Base-by-base conservation (phyloP, 495 filamentous ascomycete genomes). In the Tuber borchii region DNA sequence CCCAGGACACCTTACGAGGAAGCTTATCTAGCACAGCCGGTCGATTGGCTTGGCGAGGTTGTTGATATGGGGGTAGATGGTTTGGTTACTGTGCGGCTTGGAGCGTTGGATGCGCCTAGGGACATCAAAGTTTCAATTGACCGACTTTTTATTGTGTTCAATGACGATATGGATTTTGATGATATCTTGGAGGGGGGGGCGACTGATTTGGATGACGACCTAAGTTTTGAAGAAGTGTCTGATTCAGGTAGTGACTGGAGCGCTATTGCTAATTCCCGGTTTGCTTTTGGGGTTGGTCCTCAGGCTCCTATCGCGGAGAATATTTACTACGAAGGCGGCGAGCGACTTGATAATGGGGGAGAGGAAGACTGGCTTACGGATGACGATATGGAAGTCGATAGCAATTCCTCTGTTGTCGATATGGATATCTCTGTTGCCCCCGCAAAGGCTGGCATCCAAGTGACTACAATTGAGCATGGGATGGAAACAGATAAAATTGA, bases 11-110 rank as follows among this genome's bases (percentile, higher is more conserved):
- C 75, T 45, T 68, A 40, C 34, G 76, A 78, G 61, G 72, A 82
- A 19, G 71, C 65, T 42, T 81, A 81, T 61, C 70, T 74, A 22
- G 44, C 80, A 37, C 71, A 75, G 9, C 80, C 78, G 1, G 71
- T 83, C 22, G 84, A 87, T 44, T 90, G 88, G 85, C 79, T 90
- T 75, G 90, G 89, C 6, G 87, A 89, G 76, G 83, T 91, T 37
- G 83, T 90, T 19, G 85, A 88, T 70, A 83, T 88, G 12, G 84
- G 85, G 40, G 78, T 87, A 19, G 87, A 90, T 80, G 90, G 90
- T 1, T 79, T 83, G 7, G 78, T 90, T 10, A 87, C 84, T 2
- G 85, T 91, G 46, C 85, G 89, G 37, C 83, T 91, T 68, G 87
- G 87, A 20, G 86, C 85, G 8, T 71, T 85, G 39, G 78, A 84